phyloP scores from a whole-genome alignment of 2,329 filamentous ascomycete species.

The Ceratocystis harringtonii region DNA sequence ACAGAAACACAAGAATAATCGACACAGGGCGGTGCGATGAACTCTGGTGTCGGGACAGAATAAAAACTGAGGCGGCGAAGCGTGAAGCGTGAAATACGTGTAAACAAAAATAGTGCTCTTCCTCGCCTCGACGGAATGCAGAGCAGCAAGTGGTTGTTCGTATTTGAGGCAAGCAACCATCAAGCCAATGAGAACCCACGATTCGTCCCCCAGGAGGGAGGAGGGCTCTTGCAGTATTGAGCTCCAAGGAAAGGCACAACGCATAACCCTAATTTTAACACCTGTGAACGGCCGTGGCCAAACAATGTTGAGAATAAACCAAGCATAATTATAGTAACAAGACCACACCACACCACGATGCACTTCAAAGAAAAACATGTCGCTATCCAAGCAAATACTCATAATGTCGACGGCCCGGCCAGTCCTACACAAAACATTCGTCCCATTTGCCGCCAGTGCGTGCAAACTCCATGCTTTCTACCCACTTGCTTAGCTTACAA shows the following conservation, averaged over 20 bases:
- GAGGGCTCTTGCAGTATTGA: not conserved
- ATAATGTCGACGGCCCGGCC: not conserved
- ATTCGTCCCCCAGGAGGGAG: not conserved
- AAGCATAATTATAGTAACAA: not conserved
- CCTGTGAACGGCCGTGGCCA: not conserved
- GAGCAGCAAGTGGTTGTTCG: not conserved
- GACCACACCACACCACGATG: too few relatives aligned
- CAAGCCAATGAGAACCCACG: not conserved
- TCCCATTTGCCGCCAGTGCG: slow-evolving; percentile 58
- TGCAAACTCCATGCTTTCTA: slow-evolving; percentile 63
- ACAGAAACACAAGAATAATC: not conserved
- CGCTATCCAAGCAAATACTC: not conserved
- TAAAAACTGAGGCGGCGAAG: not conserved
- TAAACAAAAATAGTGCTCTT: not conserved
- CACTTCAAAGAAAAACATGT: too few relatives aligned
- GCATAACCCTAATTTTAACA: not conserved
- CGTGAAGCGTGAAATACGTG: not conserved
- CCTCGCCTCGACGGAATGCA: not conserved
- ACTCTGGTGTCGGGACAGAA: not conserved
- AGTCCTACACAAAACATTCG: slow-evolving; percentile 36
- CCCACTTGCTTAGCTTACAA: slow-evolving; percentile 54
- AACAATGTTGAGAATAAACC: not conserved
- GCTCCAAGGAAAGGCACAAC: not conserved
- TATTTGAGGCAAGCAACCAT: not conserved
- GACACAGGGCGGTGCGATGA: not conserved